Base-by-base conservation (phyloP, 176 grass and related monocot species). In the Rhynchospora breviuscula region DNA sequence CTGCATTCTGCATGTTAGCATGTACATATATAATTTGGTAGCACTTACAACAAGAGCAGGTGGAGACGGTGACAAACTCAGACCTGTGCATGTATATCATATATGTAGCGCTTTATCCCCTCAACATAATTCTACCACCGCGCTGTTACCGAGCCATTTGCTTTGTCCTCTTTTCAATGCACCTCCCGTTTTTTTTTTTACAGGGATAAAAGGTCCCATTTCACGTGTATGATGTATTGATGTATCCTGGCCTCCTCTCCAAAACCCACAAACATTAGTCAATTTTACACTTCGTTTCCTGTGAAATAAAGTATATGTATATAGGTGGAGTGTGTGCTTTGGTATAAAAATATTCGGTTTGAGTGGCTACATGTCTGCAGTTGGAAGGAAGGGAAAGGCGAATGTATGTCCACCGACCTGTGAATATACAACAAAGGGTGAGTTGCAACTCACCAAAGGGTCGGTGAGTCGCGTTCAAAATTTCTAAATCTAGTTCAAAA, bases 131-230 rank as follows among this genome's bases (percentile, higher is more conserved):
- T 80, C 56, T 44, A 62, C 15, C 57, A 62, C 23, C 56, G 54
- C 78, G 44, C 78, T 61, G 58, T 80, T 80, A 80, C 31, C 78
- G 58, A 59, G 29, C 78, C 40, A 10, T 80, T 60, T 80, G 26
- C 78, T 61, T 80, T 80, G 26, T 80, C 23, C 13, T 61, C 59
- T 80, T 61, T 43, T 80, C 6, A 80, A 61, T 80, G 78, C 78
- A 80, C 48, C 48, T 57, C 78, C 19, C 71, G 47, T 26, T 52
- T 75, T 75, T 26, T 52, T 75, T 75, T 75, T 53, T 75, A 75
- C 70, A 52, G 22, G 70, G n/a, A 51, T 74, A 74, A 74, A 66
- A 54, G 13, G 48, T 54, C 17, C 22, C 72, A 54, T 76, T 76
- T 76, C 72, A 76, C 72, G 72, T 54, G 72, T 25, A 29, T 8